These are phyloP conservation scores for Xylariomycetidae sp. DNA, from an alignment of 2,329 filamentous ascomycete species.

Conservation along the genomic window DNA sequence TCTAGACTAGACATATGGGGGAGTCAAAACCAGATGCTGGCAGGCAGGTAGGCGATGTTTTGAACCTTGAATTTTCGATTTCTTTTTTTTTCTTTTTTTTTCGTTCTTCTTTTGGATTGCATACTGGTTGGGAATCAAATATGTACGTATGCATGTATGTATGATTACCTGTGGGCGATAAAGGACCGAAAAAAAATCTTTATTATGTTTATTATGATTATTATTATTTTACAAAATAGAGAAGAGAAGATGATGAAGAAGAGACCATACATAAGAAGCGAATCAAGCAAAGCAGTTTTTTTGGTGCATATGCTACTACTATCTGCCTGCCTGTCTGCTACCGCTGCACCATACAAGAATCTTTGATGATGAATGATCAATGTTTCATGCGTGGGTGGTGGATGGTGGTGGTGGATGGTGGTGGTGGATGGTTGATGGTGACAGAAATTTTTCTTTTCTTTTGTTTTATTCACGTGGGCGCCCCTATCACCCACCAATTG, in stretches of 20 bases:
- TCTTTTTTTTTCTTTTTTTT: slow-evolving; percentile 12
- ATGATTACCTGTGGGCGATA: slow-evolving; percentile 3
- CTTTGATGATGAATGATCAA: too few relatives aligned
- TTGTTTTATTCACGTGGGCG: slow-evolving; percentile 18
- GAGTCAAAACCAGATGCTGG: background rate
- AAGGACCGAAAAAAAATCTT: too few relatives aligned
- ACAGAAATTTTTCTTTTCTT: slow-evolving; percentile 8
- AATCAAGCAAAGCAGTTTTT: too few relatives aligned
- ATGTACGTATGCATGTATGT: background rate
- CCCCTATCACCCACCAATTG: slow-evolving; percentile 91
- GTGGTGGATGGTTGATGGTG: too few relatives aligned
- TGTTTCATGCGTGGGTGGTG: too few relatives aligned
- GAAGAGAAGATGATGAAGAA: too few relatives aligned
- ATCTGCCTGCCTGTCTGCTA: too few relatives aligned
- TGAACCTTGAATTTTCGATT: slow-evolving; percentile 1
- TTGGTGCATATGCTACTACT: slow-evolving; percentile 2
- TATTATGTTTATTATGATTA: too few relatives aligned
- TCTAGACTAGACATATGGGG: background rate
- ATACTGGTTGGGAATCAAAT: slow-evolving; percentile 5
- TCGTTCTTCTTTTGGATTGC: slow-evolving; percentile 3
- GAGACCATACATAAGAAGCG: too few relatives aligned
- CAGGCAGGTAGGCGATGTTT: background rate
- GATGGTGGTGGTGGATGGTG: too few relatives aligned
- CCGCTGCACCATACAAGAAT: too few relatives aligned
- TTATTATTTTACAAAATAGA: too few relatives aligned